These are phyloP conservation scores for Closterium sp. DNA, from an alignment of 139 green algal species.

Conservation along the genomic window DNA sequence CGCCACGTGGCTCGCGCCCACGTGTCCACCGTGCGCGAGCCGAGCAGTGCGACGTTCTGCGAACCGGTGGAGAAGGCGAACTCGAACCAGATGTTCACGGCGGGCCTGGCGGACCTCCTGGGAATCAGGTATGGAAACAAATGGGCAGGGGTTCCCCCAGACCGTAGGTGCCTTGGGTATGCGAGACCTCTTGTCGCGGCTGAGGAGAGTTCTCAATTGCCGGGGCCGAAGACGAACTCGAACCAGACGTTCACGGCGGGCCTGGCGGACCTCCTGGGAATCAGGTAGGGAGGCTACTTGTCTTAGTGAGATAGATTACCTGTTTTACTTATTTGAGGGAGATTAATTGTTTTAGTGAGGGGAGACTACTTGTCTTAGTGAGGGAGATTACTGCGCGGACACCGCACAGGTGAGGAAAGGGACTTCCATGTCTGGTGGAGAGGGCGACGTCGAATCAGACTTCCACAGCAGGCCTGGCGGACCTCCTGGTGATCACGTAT, in stretches of 20 bases:
- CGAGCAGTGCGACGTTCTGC: conserved; percentile 45
- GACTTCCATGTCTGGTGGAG: background rate
- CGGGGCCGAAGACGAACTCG: conserved; percentile 46
- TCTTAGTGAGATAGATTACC: too few relatives aligned
- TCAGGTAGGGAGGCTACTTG: background rate
- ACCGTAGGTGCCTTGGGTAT: too few relatives aligned
- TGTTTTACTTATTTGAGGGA: too few relatives aligned
- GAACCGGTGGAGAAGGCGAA: conserved; percentile 56
- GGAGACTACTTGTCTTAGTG: background rate
- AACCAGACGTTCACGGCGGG: conserved; percentile 36
- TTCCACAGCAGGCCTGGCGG: conserved; percentile 41
- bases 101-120: conserved; percentile 39
- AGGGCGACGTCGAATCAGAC: conserved; percentile 46
- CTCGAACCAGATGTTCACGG: conserved; percentile 45
- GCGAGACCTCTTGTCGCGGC: background rate
- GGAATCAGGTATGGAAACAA: conserved; percentile 27
- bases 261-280: conserved; percentile 40
- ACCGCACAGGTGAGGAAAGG: too few relatives aligned
- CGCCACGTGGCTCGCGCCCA: background rate
- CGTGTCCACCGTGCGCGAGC: conserved; percentile 28
- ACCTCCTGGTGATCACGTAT: too few relatives aligned
- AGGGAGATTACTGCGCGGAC: background rate
- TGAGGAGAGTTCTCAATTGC: background rate
- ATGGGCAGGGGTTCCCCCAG: too few relatives aligned
- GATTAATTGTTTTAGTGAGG: too few relatives aligned